Evolutionary conservation across 176 grass and related monocot genomes (phyloP), one percentile per base, ranked within the genome.

Genomic region (Lolium rigidum): DNA sequence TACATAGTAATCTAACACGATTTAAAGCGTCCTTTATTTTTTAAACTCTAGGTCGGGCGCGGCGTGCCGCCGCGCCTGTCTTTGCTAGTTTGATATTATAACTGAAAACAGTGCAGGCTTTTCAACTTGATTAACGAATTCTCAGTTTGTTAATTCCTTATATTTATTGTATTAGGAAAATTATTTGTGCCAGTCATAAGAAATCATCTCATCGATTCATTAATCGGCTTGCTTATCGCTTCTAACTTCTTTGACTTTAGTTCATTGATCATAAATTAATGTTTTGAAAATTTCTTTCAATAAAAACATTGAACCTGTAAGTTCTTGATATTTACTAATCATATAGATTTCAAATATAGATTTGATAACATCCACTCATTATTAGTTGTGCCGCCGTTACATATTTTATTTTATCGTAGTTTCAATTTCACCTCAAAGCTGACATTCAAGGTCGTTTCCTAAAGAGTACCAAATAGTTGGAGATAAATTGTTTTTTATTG

Each of bases 161-260:
- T 49, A 8, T 81, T 80, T 86, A 7, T 70, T 57, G 3, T 17
- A 58, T 16, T 59, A 60, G 13, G 13, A 59, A 24, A 20, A 44
- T 16, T 56, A 63, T 11, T 55, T 6, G 79, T 10, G n/a, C n/a
- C 38, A 49, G 64, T 13, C 18, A 55, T 10, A 59, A 74, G 22
- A 72, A 47, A 72, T 14, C 46, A 71, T 41, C 20, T 55, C n/a
- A 21, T 66, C 11, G 70, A 74, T 51, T 51, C 38, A 70, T 71
- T 43, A 44, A 9, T 68, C 65, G 18, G 38, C 15, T 68, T 68
- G 15, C 9, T 68, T 37, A 68, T 1, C 31, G 18, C 3, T 8
- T 38, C 15, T 20, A 18, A 3, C 2, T 70, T 70, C 2, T 38
- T 3, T 35, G 31, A 25, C 13, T 68, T 68, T 5, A 38, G 64